Base-by-base conservation (phyloP, 768 basidiomycete genomes). In the Kwoniella sp. region DNA sequence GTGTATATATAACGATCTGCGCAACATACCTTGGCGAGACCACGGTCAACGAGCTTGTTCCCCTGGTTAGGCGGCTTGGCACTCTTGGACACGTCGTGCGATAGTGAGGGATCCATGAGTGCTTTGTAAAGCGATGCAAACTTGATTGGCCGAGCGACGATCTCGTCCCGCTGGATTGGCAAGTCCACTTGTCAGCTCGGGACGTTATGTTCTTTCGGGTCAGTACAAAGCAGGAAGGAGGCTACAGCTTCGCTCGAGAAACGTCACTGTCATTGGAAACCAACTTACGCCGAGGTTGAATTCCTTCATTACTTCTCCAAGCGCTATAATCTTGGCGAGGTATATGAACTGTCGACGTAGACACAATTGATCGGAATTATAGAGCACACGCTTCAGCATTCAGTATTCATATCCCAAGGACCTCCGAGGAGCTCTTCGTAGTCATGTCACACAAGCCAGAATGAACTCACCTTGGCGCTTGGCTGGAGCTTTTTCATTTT, bases 141-240 rank as follows among this genome's bases (percentile, higher is more conserved):
- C 54, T 78, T 78, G 61, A 78, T 66, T 5, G 77, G 77, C 30
- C 72, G 65, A 5, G 77, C 70, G 9, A 78, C 61, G 51, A 78
- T 75, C 7, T 67, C 45, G 2, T 71, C 71, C n/a, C 72, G 68
- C 61, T 70, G 47, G 1, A 55, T 12, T 38, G 17, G 0, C 5
- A 29, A 20, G 28, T 9, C 8, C 28, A 2, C 17, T n/a, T 29
- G 20, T 13, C 48, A 28, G 22, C 41, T 13, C 34, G 7, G 34
- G 5, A 37, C 34, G 13, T 37, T 12, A 50, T 11, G 53, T 20
- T n/a, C n/a, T n/a, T n/a, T n/a, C n/a, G n/a, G n/a, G n/a, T n/a
- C n/a, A n/a, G n/a, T n/a, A n/a, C n/a, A n/a, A n/a, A n/a, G n/a
- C n/a, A n/a, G n/a, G n/a, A n/a, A n/a, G n/a, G n/a, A n/a, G n/a